Base-by-base conservation (phyloP, 2,329 filamentous ascomycete species). In the Penicillium sp. region DNA sequence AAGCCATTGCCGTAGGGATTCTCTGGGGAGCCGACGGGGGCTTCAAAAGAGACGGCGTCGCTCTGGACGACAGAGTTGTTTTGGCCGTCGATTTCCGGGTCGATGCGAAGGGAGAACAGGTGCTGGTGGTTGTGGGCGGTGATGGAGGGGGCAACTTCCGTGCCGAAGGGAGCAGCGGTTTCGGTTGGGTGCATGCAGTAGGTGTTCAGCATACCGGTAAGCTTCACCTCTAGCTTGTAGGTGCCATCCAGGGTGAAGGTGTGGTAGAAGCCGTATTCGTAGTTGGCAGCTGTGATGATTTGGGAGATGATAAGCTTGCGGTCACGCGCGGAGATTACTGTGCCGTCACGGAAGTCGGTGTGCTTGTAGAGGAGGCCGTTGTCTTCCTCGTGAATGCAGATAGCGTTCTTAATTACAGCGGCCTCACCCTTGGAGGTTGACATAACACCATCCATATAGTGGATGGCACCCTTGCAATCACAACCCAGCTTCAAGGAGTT, bases 81-180 rank as follows among this genome's bases (percentile, higher is more conserved):
- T 2, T 85, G 82, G 0, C 91, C 91, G 68, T 96, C 91, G 54
- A 96, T 83, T 68, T 91, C 92, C 27, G 91, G 85, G 68, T 96
- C 89, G 48, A 96, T 79, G 41, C 91, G 89, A 48, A 96, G 78
- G 67, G 90, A 95, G 82, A 96, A 96, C 32, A 96, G 82, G 73
- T 96, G 91, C 73, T 96, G 91, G 74, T 96, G 91, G 77, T 96
- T 96, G 77, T 96, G 91, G 1, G 91, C 91, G 66, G 94, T 94
- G 68, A 96, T 90, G 44, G 88, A 85, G 0, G 89, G 88, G 64
- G 92, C 92, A 6, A 96, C 91, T 72, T 95, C 86, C 0, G 91
- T 95, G 55, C 91, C 91, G 88, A 89, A 96, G 50, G 89, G 90
- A 18, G 87, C 79, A 3, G 88, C 86, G 57, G 92, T 88, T 73